Conservation (phyloP, 2,329 filamentous ascomycete species). For the Triangularia verruculosa region DNA sequence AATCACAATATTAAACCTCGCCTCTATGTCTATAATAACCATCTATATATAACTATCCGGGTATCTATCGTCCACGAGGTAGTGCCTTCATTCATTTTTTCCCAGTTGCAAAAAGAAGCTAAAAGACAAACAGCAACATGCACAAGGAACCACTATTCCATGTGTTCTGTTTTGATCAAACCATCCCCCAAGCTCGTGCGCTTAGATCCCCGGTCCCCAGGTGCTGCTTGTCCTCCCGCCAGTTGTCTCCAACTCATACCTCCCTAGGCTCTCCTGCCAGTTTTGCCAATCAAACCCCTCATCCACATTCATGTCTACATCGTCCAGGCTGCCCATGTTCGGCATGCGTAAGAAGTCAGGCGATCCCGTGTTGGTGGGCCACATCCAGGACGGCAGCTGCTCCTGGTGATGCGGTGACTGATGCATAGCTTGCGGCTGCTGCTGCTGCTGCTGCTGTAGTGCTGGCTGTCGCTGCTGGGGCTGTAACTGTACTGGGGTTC, state of each 20-base stretch:
- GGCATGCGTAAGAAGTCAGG: conserved; percentile 21
- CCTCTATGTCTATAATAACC: background rate
- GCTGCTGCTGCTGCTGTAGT: conserved; percentile 1
- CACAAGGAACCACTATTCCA: background rate
- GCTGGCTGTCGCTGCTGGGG: conserved; percentile 9
- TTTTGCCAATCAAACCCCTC: conserved; percentile 39
- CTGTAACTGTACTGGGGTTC: background rate
- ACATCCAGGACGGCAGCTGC: conserved; percentile 55
- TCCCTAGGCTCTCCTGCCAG: conserved; percentile 36
- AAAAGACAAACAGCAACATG: background rate
- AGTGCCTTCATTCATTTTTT: background rate
- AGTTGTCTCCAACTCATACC: conserved; percentile 30
- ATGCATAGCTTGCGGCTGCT: conserved; percentile 5
- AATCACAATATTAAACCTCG: background rate
- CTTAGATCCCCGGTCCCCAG: conserved; percentile 11
- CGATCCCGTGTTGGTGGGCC: conserved; percentile 38
- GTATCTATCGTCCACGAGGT: background rate
- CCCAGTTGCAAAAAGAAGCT: background rate
- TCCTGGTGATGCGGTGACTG: conserved; percentile 38
- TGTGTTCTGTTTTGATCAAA: background rate
- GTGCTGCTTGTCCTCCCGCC: conserved; percentile 24
- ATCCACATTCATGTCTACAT: conserved; percentile 37
- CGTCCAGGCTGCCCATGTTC: conserved; percentile 25
- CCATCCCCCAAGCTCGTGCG: background rate
- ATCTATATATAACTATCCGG: background rate